phyloP scores from a whole-genome alignment of 352 stramenopile genomes.

The Phytophthora aleatoria region DNA sequence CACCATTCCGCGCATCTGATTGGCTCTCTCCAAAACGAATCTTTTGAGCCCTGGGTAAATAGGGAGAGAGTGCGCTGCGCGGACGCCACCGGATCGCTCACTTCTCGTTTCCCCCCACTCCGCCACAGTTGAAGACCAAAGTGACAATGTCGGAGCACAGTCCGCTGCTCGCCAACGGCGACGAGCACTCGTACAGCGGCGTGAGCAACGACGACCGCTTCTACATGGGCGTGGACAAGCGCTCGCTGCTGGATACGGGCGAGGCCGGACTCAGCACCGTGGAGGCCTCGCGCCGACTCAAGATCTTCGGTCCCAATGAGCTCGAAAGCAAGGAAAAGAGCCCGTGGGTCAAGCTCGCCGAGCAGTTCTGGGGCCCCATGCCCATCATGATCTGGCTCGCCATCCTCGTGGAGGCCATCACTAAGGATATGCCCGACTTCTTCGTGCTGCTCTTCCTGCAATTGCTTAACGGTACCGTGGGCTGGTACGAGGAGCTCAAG shows the following conservation, averaged over 20 bases:
- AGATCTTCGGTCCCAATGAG: constrained; percentile 91
- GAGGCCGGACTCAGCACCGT: constrained; percentile 79
- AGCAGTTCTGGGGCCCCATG: constrained; percentile 86
- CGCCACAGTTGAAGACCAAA: constrained; percentile 1
- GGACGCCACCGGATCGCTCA: constrained; percentile 21
- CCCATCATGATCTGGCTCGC: constrained; percentile 93
- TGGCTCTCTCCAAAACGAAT: constrained; percentile 29
- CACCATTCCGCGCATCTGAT: constrained; percentile 14
- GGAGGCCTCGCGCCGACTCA: constrained; percentile 75
- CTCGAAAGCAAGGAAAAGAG: constrained; percentile 58
- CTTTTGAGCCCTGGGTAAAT: constrained; percentile 17
- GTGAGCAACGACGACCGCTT: constrained; percentile 64
- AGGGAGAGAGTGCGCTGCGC: constrained; percentile 10
- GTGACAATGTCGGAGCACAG: constrained; percentile 55
- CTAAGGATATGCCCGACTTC: constrained; percentile 58
- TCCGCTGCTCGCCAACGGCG: constrained; percentile 52
- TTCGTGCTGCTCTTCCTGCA: constrained; percentile 77
- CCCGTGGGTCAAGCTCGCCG: constrained; percentile 57
- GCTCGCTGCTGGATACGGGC: constrained; percentile 66
- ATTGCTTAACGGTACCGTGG: constrained; percentile 67
- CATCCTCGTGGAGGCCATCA: constrained; percentile 81
- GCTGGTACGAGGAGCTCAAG: constrained; percentile 86
- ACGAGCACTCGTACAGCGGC: constrained; percentile 40
- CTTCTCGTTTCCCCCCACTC: constrained; percentile 19
- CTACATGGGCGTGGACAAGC: constrained; percentile 86